Evolutionary conservation across 2,329 filamentous ascomycete species (phyloP), one percentile per base, ranked within the genome.

Genomic region (Gremmenia infestans): DNA sequence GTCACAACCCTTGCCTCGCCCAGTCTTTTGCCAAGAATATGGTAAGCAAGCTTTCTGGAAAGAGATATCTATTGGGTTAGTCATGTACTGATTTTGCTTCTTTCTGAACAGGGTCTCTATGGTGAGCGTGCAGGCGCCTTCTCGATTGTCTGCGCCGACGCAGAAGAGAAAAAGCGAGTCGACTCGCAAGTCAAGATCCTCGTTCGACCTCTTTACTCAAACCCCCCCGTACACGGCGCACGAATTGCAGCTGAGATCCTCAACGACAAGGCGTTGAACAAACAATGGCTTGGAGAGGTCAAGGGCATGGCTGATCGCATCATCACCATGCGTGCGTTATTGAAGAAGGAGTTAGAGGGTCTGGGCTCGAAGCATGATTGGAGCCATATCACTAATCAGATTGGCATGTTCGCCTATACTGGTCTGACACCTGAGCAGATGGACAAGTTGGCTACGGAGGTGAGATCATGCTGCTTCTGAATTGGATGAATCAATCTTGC

Each of bases 21-120:
- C 93, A 97, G 79, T 94, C 89, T 53, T 97, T 97, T 74, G 93
- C 93, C 73, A 97, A 97, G 88, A 99, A 99, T 84, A 97, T 99
- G 93, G 87, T 89, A 74, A 65, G 78, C 46, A 35, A 32, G 2
- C 25, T 36, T 25, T 25, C 12, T 14, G 5, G 32, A 45, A 40
- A 14, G 2, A 28, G 35, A 17, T 23, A 28, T 4, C 17, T 23
- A 40, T 3, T 28, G 2, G 35, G 2, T 14, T 17, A 19, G 56
- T 68, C 50, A 66, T 57, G 42, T 23, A 48, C 11, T 32, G 49
- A 58, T 47, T 39, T 2, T 3, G 4, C 23, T 25, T 6, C 5
- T 6, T 25, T 17, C 40, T 39, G 36, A 42, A 2, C 57, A 90
- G 87, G 94, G 94, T 78, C 89, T 99, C 61, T 97, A 99, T 73